Evolutionary conservation across 768 basidiomycete genomes (phyloP).

Genomic region (Mycena kentingensis): DNA sequence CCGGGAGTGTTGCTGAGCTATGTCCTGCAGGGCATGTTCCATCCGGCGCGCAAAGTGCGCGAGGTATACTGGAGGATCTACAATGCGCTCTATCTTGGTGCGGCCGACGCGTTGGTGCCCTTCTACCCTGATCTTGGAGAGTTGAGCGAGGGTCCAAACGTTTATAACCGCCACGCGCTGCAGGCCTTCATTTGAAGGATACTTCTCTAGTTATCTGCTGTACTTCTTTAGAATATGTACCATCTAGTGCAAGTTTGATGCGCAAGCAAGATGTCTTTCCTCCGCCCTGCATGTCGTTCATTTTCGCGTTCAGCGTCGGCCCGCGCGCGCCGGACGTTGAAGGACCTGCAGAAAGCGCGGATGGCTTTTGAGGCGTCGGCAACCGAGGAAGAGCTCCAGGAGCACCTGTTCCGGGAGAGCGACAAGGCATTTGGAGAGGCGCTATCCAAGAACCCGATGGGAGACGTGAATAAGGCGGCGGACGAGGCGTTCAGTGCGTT

Average conservation of each 20-base stretch:
- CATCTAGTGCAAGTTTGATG: too few relatives aligned
- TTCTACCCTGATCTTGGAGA: slow-evolving; percentile 93
- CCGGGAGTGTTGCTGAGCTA: slow-evolving; percentile 92
- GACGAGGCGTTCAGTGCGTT: slow-evolving; percentile 22
- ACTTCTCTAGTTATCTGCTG: slow-evolving; percentile 7
- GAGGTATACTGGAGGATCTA: slow-evolving; percentile 99
- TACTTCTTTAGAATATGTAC: slow-evolving; percentile 4
- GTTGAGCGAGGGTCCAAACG: slow-evolving; percentile 87
- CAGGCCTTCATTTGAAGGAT: slow-evolving; percentile 78
- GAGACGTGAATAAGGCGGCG: slow-evolving; percentile 10
- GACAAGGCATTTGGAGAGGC: slow-evolving; percentile 14
- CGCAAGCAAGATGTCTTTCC: too few relatives aligned
- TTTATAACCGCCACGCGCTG: slow-evolving; percentile 81
- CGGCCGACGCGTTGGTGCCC: slow-evolving; percentile 88
- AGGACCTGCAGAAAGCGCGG: slow-evolving; percentile 7
- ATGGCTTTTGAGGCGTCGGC: neutral
- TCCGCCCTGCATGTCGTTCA: too few relatives aligned
- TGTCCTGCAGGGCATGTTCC: slow-evolving; percentile 92
- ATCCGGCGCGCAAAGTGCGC: slow-evolving; percentile 94
- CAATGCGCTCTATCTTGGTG: slow-evolving; percentile 91
- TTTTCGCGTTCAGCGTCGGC: slow-evolving; percentile 7
- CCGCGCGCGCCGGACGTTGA: slow-evolving; percentile 11
- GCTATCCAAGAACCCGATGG: slow-evolving; percentile 1
- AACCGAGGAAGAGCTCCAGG: slow-evolving; percentile 7
- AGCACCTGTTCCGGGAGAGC: slow-evolving; percentile 7